phyloP scores from a whole-genome alignment of 352 stramenopile genomes.

The Phytopythium aichiense region DNA sequence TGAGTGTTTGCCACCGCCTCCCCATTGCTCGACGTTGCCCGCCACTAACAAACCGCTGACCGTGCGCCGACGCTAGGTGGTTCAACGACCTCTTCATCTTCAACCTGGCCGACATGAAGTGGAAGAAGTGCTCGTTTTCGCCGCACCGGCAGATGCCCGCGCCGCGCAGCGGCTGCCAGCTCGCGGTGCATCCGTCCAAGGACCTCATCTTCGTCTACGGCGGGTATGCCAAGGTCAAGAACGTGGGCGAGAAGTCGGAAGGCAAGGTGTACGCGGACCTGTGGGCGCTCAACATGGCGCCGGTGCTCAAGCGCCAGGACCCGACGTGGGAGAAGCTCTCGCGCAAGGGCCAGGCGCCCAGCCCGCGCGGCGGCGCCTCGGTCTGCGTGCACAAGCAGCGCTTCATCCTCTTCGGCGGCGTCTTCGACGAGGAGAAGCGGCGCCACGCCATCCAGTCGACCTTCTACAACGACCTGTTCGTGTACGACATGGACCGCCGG shows the following conservation, averaged over 20 bases:
- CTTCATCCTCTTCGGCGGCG: conserved; percentile 96
- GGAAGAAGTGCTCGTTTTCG: conserved; percentile 76
- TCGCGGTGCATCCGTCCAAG: conserved; percentile 79
- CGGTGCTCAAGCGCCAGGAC: conserved; percentile 82
- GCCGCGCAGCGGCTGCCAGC: conserved; percentile 78
- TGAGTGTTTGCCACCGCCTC: conserved; percentile 8
- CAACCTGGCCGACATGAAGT: conserved; percentile 88
- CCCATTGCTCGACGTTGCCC: no score
- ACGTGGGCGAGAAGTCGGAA: conserved; percentile 88
- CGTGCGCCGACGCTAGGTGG: conserved; percentile 38
- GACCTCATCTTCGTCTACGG: conserved; percentile 93
- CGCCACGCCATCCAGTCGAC: conserved; percentile 82
- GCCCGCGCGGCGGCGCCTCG: conserved; percentile 67
- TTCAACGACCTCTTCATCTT: conserved; percentile 96
- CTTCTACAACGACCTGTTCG: conserved; percentile 98
- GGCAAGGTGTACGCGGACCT: conserved; percentile 95
- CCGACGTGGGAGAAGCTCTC: conserved; percentile 94
- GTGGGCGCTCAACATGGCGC: conserved; percentile 93
- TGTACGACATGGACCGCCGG: conserved; percentile 95
- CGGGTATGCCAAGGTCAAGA: conserved; percentile 95
- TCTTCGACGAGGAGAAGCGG: conserved; percentile 90
- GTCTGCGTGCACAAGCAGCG: conserved; percentile 93
- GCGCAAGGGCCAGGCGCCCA: conserved; percentile 84
- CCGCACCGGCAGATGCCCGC: conserved; percentile 56
- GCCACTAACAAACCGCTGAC: neutral